Percentiles rank a stretch among this genome's conserved stretches.
Evolutionary conservation across 495 filamentous ascomycete genomes (phyloP).

Genomic region (Lindgomyces ingoldianus): DNA sequence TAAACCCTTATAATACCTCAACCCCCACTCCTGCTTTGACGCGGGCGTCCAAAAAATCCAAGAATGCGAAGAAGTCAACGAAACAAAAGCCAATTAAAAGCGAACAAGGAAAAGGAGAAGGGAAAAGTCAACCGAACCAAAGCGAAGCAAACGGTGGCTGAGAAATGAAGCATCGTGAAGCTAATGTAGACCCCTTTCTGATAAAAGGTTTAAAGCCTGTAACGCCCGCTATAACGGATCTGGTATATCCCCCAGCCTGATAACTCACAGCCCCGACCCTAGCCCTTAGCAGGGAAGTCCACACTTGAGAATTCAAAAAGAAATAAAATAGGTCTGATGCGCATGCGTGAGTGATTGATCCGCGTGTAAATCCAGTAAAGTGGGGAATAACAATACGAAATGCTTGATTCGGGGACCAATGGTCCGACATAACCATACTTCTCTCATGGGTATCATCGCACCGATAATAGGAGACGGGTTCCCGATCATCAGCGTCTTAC

Average conservation of each 20-base stretch:
- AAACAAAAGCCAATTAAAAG: neutral
- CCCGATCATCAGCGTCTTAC: constrained; percentile 15
- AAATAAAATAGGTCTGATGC: neutral
- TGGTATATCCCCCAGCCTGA: constrained; percentile 21
- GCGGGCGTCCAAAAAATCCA: too few species aligned
- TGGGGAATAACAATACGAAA: constrained; percentile 7
- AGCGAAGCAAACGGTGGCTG: too few species aligned
- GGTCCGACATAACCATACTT: constrained; percentile 21
- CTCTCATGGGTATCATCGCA: constrained; percentile 39
- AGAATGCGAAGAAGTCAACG: neutral
- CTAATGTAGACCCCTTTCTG: too few species aligned
- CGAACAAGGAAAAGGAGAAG: neutral
- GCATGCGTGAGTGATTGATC: constrained; percentile 23
- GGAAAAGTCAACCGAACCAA: neutral
- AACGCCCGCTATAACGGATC: constrained; percentile 21
- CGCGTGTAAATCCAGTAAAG: neutral
- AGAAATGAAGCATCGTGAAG: too few species aligned
- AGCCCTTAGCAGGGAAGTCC: neutral
- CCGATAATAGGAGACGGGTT: constrained; percentile 25
- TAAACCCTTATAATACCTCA: too few species aligned
- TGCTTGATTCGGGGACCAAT: neutral
- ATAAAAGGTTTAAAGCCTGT: neutral
- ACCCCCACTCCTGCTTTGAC: too few species aligned
- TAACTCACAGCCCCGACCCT: neutral
- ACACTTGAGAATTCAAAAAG: neutral